These are phyloP conservation scores for Cryphonectria radicalis DNA, from an alignment of 2,329 filamentous ascomycete species.

Conservation along the genomic window DNA sequence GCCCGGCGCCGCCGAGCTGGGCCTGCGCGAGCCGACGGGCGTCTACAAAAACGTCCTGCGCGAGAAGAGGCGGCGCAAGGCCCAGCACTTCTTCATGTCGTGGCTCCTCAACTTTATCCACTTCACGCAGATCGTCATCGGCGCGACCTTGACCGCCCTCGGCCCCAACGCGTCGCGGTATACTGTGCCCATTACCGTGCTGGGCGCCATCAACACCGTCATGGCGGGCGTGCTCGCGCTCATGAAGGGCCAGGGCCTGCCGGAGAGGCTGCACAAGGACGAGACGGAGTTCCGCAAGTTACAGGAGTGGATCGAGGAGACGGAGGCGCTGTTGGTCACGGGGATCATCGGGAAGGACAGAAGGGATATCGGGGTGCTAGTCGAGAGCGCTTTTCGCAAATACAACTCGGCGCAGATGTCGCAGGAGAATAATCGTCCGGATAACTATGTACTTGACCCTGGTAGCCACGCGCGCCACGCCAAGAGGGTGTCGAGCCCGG, in stretches of 20 bases:
- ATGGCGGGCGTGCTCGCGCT: slow-evolving; percentile 65
- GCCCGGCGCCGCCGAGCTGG: slow-evolving; percentile 38
- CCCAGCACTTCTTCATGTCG: slow-evolving; percentile 42
- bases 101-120: slow-evolving; percentile 48
- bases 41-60: slow-evolving; percentile 48
- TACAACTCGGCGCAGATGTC: slow-evolving; percentile 49
- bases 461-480: background rate
- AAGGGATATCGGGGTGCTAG: slow-evolving; percentile 46
- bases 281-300: slow-evolving; percentile 50
- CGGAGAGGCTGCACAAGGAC: slow-evolving; percentile 51
- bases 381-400: slow-evolving; percentile 47
- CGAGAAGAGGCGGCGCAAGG: slow-evolving; percentile 38
- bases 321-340: slow-evolving; percentile 48
- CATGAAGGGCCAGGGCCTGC: slow-evolving; percentile 55
- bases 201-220: slow-evolving; percentile 66
- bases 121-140: slow-evolving; percentile 51
- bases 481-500: background rate
- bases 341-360: slow-evolving; percentile 47
- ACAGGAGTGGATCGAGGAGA: slow-evolving; percentile 59
- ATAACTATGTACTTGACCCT: slow-evolving; percentile 31
- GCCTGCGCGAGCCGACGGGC: slow-evolving; percentile 41
- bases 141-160: slow-evolving; percentile 51
- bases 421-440: slow-evolving; percentile 46
- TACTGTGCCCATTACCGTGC: slow-evolving; percentile 55
- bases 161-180: slow-evolving; percentile 53